These are phyloP conservation scores for Firmiana major DNA, from an alignment of 345 rosid genomes.

Conservation along the genomic window DNA sequence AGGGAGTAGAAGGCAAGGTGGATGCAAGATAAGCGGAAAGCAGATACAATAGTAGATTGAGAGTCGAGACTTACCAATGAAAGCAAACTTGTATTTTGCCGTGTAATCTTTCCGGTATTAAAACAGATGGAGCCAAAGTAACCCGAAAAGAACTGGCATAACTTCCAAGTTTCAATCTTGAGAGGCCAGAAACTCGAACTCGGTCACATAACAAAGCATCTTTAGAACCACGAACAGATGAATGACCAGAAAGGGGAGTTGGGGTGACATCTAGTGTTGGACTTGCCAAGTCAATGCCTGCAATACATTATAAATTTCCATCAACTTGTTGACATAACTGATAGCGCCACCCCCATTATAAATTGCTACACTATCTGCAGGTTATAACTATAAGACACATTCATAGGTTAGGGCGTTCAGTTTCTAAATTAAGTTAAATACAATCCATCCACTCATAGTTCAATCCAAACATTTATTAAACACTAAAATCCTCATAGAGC, in stretches of 20 bases:
- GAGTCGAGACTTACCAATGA: conserved; percentile 54
- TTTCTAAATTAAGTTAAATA: background rate
- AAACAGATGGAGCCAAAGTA: conserved; percentile 47
- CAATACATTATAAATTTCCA: background rate
- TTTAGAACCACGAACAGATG: conserved; percentile 24
- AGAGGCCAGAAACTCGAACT: conserved; percentile 60
- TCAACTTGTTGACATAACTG: background rate
- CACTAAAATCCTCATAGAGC: no score
- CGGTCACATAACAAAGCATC: conserved; percentile 61
- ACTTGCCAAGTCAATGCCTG: conserved; percentile 49
- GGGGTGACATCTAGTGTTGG: conserved; percentile 55
- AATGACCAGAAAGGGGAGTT: conserved; percentile 18
- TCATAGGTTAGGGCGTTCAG: background rate
- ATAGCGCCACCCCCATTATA: background rate
- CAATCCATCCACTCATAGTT: background rate
- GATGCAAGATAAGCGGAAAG: background rate
- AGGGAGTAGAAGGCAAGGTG: background rate
- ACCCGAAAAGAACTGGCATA: conserved; percentile 60
- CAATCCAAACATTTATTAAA: background rate
- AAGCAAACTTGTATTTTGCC: conserved; percentile 66
- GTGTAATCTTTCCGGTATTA: conserved; percentile 53
- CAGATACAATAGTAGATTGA: background rate
- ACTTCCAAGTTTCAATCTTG: conserved; percentile 55
- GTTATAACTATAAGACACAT: background rate
- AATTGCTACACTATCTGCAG: background rate